phyloP scores from a whole-genome alignment of 2,329 filamentous ascomycete species.

The Cordyceps farinosa region DNA sequence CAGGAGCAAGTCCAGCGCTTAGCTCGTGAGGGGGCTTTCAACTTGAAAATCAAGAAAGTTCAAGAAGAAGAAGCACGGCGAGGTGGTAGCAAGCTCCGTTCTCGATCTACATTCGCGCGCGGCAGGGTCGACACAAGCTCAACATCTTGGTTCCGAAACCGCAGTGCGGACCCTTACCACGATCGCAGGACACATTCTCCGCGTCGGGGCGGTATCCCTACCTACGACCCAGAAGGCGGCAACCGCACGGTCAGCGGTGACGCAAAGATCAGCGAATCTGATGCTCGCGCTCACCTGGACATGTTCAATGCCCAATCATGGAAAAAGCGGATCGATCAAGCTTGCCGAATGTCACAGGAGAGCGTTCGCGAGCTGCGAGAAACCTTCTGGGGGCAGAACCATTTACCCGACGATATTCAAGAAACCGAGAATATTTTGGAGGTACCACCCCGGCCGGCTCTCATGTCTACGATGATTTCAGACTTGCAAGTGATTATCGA shows the following conservation, averaged over 20 bases:
- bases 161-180: slow-evolving; percentile 48
- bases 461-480: slow-evolving; percentile 76
- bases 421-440: slow-evolving; percentile 82
- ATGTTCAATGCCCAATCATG: slow-evolving; percentile 84
- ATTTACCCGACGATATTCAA: slow-evolving; percentile 75
- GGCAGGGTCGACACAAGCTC: slow-evolving; percentile 31
- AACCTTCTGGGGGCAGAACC: slow-evolving; percentile 77
- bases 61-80: slow-evolving; percentile 63
- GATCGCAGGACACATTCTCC: slow-evolving; percentile 27
- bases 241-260: slow-evolving; percentile 62
- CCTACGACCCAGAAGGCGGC: slow-evolving; percentile 78
- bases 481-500: slow-evolving; percentile 84
- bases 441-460: slow-evolving; percentile 76
- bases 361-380: slow-evolving; percentile 76
- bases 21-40: slow-evolving; percentile 85
- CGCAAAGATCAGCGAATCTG: slow-evolving; percentile 68
- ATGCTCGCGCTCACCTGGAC: slow-evolving; percentile 73
- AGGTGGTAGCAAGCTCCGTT: slow-evolving; percentile 50
- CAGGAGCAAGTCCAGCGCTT: slow-evolving; percentile 87
- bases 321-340: slow-evolving; percentile 83
- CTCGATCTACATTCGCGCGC: slow-evolving; percentile 48
- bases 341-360: slow-evolving; percentile 64
- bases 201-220: slow-evolving; percentile 45
- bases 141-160: slow-evolving; percentile 46
- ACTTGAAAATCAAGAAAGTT: slow-evolving; percentile 80